These are phyloP conservation scores for Sporothrix luriei DNA, from an alignment of 2,329 filamentous ascomycete genomes.

Conservation along the genomic window DNA sequence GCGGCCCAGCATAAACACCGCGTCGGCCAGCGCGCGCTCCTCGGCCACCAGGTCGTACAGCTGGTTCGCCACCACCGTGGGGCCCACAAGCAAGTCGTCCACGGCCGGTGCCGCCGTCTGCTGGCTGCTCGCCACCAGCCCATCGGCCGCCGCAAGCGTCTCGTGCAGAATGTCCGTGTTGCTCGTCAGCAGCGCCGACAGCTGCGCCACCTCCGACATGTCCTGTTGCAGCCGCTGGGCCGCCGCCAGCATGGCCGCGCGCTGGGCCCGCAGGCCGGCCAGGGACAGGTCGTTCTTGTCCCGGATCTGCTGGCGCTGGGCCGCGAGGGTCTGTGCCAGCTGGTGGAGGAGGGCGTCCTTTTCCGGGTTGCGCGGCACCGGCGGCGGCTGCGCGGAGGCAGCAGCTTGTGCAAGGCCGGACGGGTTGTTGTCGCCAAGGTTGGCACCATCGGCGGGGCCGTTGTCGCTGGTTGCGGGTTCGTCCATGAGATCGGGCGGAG, in stretches of 20 bases:
- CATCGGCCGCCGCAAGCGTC: slow-evolving; percentile 76
- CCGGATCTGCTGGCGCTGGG: slow-evolving; percentile 69
- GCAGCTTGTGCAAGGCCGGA: slow-evolving; percentile 46
- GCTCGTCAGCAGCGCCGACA: slow-evolving; percentile 69
- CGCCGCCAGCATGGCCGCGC: slow-evolving; percentile 71
- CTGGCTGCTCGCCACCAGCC: slow-evolving; percentile 72
- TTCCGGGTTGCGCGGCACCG: slow-evolving; percentile 92
- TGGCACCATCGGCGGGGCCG: background rate
- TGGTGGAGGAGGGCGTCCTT: slow-evolving; percentile 84
- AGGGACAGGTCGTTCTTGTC: slow-evolving; percentile 74
- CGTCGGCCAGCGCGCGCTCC: slow-evolving; percentile 81
- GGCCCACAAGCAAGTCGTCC: slow-evolving; percentile 89
- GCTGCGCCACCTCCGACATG: slow-evolving; percentile 67
- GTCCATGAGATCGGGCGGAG: slow-evolving; percentile 59
- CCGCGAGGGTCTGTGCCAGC: slow-evolving; percentile 69
- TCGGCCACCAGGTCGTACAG: slow-evolving; percentile 87
- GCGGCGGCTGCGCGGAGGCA: slow-evolving; percentile 60
- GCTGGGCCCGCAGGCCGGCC: slow-evolving; percentile 75
- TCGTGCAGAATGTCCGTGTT: slow-evolving; percentile 80
- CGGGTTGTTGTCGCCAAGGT: slow-evolving; percentile 38
- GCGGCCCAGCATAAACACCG: slow-evolving; percentile 77
- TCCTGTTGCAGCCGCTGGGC: slow-evolving; percentile 73
- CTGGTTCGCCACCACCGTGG: slow-evolving; percentile 90
- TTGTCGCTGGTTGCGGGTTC: slow-evolving; percentile 47
- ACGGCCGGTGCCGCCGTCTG: slow-evolving; percentile 72